Evolutionary conservation across 371 early-diverging fungal species (phyloP), one percentile per base, ranked within the genome.

Genomic region (Rhizopus arrhizus): DNA sequence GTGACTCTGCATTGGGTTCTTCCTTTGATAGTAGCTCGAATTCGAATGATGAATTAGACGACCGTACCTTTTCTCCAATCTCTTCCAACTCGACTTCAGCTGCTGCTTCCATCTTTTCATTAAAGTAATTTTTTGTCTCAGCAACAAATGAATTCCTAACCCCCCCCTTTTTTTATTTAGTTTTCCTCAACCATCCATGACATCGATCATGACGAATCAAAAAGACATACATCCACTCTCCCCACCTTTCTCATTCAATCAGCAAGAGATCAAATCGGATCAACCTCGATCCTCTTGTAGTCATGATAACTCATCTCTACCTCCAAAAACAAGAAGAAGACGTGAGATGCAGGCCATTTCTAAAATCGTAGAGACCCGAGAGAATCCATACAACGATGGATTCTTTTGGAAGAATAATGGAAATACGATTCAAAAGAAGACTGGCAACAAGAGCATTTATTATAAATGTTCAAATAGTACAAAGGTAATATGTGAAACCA

Each of bases 401-500:
- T 82, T 74, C 53, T 64, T 84, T 22, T 84, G 84, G 84, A 81
- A 82, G 67, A 84, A 84, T 62, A 79, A 80, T 51, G 83, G 83
- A 41, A 83, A 83, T 61, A 83, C 83, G 8, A 67, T 74, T 0
- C 81, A 81, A 34, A 81, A 78, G 56, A 81, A 81, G 69, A 83
- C 81, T 12, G 83, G 83, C 33, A 73, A 76, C 34, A 81, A 80
- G 64, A 81, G 81, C 56, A 73, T 83, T 31, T 83, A 83, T 53
- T 83, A 79, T 58, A 83, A 83, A 57, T 83, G 83, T 36, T 73
- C 76, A 10, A 73, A 75, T 45, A 73, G 77, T 40, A 69, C 61
- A 22, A 77, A 74, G 66, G 77, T 73, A 67, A 62, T n/a, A 10
- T 22, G 22, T 22, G n/a, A 29, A 50, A 40, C 50, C 9, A 31